Base-by-base conservation (phyloP, 73 alveolate species). In the Urostyla sp. region DNA sequence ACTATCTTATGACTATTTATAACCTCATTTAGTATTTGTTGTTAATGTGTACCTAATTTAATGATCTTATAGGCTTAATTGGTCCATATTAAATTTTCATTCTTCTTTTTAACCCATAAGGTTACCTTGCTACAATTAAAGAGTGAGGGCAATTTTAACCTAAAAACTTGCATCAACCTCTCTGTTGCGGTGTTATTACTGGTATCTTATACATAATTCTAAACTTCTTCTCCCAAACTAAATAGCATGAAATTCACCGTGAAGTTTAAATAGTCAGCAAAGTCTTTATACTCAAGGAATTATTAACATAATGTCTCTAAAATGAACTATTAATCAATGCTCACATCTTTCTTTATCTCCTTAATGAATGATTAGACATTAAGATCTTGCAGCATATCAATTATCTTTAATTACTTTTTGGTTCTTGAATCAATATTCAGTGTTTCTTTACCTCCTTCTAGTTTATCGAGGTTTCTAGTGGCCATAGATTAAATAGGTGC, bases 281-380 rank as follows among this genome's bases (percentile, higher is more conserved):
- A 63, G 20, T 28, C 6, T 46, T 63, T 63, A 32, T 16, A 63
- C 2, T 57, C 37, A 16, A 63, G 45, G 28, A 27, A 63, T 38
- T 34, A 37, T 15, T 18, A 18, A n/a, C 61, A 34, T 3, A 63
- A 43, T 10, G 27, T 63, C 35, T 63, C 79, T 28, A 63, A 11
- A 40, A 43, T 43, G 5, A 38, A 28, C 43, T 28, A 21, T 43
- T 57, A 46, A 36, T 63, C 79, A 40, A 43, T 43, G 21, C 44
- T 63, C 20, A 63, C 79, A 38, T 63, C 79, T 32, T 63, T 63
- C 45, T 38, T n/a, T n/a, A n/a, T n/a, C n/a, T n/a, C n/a, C n/a
- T n/a, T n/a, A n/a, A n/a, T n/a, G n/a, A n/a, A n/a, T n/a, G n/a
- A n/a, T n/a, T n/a, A n/a, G n/a, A n/a, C n/a, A n/a, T n/a, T n/a